Percentiles rank a stretch among this genome's conserved stretches.
Evolutionary conservation across 2,329 filamentous ascomycete genomes (phyloP).

Genomic region (Dactylellina parvicollis): DNA sequence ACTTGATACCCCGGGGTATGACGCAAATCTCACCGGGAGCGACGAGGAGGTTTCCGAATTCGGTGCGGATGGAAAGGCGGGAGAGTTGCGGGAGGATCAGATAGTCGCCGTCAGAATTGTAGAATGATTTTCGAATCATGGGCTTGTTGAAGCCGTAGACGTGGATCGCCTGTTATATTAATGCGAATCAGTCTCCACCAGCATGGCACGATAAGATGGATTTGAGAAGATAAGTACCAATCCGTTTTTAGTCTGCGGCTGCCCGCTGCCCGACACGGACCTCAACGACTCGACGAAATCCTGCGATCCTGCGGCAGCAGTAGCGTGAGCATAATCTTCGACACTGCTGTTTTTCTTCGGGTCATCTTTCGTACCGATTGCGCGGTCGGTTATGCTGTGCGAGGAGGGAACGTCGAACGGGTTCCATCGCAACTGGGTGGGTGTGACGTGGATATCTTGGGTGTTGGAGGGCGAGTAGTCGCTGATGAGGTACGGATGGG

Average conservation of each 20-base stretch:
- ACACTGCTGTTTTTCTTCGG: too few relatives aligned
- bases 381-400: constrained; percentile 31
- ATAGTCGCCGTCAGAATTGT: constrained; percentile 83
- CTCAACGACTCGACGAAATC: constrained; percentile 71
- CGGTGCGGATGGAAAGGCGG: constrained; percentile 78
- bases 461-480: constrained; percentile 59
- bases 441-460: constrained; percentile 75
- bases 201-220: too few relatives aligned
- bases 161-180: constrained; percentile 77
- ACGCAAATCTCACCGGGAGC: constrained; percentile 81
- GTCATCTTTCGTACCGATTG: constrained; percentile 30
- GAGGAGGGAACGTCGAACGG: constrained; percentile 73
- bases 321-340: constrained; percentile 11
- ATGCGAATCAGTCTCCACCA: too few relatives aligned
- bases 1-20: constrained; percentile 77
- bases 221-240: too few relatives aligned
- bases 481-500: constrained; percentile 63
- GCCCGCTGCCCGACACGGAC: constrained; percentile 80
- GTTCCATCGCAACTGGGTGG: constrained; percentile 83
- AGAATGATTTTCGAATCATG: constrained; percentile 83
- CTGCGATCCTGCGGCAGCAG: constrained; percentile 68
- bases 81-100: constrained; percentile 80
- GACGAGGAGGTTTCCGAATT: constrained; percentile 76
- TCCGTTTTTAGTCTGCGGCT: constrained; percentile 80
- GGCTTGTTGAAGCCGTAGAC: constrained; percentile 81